Evolutionary conservation across 768 basidiomycete species (phyloP), one percentile per base, ranked within the genome.

Genomic region (Leccinellum luteum): DNA sequence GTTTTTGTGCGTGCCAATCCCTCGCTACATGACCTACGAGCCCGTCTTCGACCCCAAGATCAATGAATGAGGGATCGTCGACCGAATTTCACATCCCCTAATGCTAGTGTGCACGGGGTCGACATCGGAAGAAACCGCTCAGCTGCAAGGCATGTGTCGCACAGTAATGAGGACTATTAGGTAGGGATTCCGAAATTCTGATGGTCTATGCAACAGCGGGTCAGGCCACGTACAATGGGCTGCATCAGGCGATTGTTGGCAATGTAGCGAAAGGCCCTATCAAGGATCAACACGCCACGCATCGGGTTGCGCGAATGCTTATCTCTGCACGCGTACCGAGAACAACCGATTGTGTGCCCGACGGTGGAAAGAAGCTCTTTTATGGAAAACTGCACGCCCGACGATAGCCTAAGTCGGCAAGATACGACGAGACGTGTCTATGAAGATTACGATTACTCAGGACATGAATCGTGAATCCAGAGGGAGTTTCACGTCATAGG

Each of bases 41-140:
- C 32, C 1, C 28, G 4, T 56, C 21, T 25, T 6, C 27, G 21
- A 27, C 28, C 14, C 34, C 38, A 34, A 28, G 19, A 43, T 43
- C 41, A 27, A 48, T n/a, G 44, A 59, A 49, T 23, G 17, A 35
- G 34, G 4, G 31, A 59, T 50, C 35, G 25, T 19, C 23, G 25
- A 32, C 13, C 2, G 23, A 57, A 62, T 61, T 56, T 62, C 60
- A 56, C 6, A 61, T 56, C 12, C 3, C 19, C 19, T 8, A 60
- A 60, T 13, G n/a, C 19, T 60, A 30, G 47, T 23, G 17, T n/a
- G n/a, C n/a, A 43, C 12, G 41, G 41, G 19, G 41, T 21, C 21
- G 13, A 43, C 41, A 21, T 41, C 38, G n/a, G 38, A 41, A 41
- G n/a, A n/a, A 19, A 43, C 41, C 41, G 41, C 21, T 21, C 41